phyloP scores from a whole-genome alignment of 495 filamentous ascomycete genomes.

The Terfezia boudieri region DNA sequence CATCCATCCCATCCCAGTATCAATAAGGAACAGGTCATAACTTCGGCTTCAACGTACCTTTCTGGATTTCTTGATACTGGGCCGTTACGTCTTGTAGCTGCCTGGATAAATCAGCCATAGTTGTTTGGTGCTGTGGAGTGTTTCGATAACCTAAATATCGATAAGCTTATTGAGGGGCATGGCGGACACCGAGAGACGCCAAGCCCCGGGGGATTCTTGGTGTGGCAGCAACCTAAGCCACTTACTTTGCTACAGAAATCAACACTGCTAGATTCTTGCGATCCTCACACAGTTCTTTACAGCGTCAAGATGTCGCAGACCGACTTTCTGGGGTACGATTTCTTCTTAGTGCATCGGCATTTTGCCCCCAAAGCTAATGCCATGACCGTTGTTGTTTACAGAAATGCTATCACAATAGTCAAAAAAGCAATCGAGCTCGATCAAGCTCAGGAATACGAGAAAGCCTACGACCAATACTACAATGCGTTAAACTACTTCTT shows the following conservation, averaged over 20 bases:
- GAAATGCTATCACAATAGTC: slow-evolving; percentile 70
- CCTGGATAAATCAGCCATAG: slow-evolving; percentile 22
- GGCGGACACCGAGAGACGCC: no score
- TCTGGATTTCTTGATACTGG: slow-evolving; percentile 67
- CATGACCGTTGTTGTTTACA: not conserved
- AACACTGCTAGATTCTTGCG: no score
- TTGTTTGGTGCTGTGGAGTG: slow-evolving; percentile 1
- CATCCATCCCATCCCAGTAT: not conserved
- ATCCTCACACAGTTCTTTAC: no score
- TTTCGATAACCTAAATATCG: no score
- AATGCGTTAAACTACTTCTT: slow-evolving; percentile 84
- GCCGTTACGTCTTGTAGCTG: slow-evolving; percentile 63
- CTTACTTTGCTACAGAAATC: no score
- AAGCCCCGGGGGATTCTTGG: no score
- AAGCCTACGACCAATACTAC: slow-evolving; percentile 89
- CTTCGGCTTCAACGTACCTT: slow-evolving; percentile 28
- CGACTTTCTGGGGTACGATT: slow-evolving; percentile 54
- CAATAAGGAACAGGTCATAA: not conserved
- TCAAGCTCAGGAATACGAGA: slow-evolving; percentile 86
- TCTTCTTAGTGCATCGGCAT: not conserved
- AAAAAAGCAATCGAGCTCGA: slow-evolving; percentile 94
- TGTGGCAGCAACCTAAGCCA: no score
- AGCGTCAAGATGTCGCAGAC: slow-evolving; percentile 60
- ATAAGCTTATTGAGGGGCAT: no score
- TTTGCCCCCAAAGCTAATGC: no score